These are phyloP conservation scores for Russula vinacea DNA, from an alignment of 768 basidiomycete species.

Conservation along the genomic window DNA sequence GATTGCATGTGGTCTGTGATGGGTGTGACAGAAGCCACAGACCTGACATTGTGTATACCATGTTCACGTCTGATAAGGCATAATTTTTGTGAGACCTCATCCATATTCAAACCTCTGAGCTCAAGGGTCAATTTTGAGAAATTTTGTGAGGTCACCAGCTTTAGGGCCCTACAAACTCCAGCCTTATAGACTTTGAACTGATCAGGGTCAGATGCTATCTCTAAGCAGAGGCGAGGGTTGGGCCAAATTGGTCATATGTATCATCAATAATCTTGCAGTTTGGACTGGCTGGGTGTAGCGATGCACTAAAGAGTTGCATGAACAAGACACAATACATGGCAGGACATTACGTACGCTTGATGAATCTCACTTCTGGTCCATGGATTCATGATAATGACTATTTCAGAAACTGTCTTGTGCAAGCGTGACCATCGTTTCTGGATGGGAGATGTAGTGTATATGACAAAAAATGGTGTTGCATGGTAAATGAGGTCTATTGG, in stretches of 20 bases:
- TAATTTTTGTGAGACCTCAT: background rate
- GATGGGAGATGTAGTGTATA: too few species aligned
- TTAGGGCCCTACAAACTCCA: background rate
- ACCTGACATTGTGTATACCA: background rate
- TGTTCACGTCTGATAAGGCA: background rate
- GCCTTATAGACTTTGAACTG: background rate
- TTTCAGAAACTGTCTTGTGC: too few species aligned
- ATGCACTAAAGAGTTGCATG: background rate
- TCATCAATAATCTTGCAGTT: background rate
- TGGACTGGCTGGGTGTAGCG: background rate
- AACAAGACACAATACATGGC: background rate
- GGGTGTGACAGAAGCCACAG: fast-evolving
- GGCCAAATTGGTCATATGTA: background rate
- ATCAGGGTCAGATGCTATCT: background rate
- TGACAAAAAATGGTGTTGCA: too few species aligned
- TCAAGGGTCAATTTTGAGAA: background rate
- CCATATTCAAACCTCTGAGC: background rate
- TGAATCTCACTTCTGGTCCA: too few species aligned
- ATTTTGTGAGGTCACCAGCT: background rate
- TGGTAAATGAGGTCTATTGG: too few species aligned
- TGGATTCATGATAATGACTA: too few species aligned
- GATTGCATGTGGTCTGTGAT: background rate
- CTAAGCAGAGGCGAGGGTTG: background rate
- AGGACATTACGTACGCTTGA: too few species aligned
- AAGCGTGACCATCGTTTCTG: too few species aligned